Conservation (phyloP, 164 flowering plant genomes). For the Nelumbo lutea region DNA sequence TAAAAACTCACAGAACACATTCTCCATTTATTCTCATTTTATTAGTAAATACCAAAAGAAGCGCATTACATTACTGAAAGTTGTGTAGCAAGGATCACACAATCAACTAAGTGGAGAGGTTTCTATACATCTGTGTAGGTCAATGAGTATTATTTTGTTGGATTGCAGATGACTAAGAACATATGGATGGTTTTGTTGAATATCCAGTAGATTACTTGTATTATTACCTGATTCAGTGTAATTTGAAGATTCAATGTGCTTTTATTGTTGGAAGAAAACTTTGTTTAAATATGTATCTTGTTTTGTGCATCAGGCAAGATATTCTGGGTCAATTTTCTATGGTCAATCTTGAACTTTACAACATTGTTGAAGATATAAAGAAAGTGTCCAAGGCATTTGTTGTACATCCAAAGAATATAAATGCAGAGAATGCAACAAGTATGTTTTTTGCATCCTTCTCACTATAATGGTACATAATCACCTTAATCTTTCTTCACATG, state of each 20-base stretch:
- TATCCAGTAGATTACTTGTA: background rate
- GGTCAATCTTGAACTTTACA: constrained; percentile 95
- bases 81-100: background rate
- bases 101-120: background rate
- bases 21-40: background rate
- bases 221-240: background rate
- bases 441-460: constrained; percentile 18
- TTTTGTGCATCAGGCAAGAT: constrained; percentile 58
- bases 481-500: background rate
- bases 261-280: background rate
- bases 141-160: background rate
- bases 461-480: background rate
- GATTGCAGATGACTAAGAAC: background rate
- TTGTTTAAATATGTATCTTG: background rate
- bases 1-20: no score
- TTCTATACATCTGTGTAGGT: background rate
- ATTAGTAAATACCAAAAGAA: background rate
- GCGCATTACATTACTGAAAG: background rate
- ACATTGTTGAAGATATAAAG: constrained; percentile 82
- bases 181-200: background rate
- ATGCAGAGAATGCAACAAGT: constrained; percentile 80
- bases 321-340: constrained; percentile 82
- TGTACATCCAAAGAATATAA: constrained; percentile 82
- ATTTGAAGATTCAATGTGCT: background rate
- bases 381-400: constrained; percentile 95